phyloP scores from a whole-genome alignment of 2,329 filamentous ascomycete species.

The Hymenoscyphus scutula region DNA sequence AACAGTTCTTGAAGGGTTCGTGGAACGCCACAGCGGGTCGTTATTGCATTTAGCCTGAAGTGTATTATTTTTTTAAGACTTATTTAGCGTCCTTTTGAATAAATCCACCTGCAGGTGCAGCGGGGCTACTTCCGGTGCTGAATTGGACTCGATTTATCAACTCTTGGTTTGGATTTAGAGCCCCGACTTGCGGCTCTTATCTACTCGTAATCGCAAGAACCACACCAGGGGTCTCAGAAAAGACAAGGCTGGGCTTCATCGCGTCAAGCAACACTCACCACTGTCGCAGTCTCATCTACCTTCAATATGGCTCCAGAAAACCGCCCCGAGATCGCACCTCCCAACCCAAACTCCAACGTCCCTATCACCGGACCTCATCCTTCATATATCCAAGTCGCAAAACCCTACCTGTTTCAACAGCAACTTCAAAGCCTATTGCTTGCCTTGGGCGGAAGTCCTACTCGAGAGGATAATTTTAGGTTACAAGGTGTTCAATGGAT shows the following conservation, averaged over 20 bases:
- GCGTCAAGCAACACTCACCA: not conserved
- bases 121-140: not conserved
- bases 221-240: not conserved
- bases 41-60: not conserved
- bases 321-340: constrained; percentile 6
- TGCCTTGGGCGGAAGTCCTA: constrained; percentile 67
- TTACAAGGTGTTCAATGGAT: constrained; percentile 88
- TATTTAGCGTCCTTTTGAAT: not conserved
- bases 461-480: constrained; percentile 76
- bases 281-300: not conserved
- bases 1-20: not conserved
- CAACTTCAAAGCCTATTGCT: constrained; percentile 71
- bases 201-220: not conserved
- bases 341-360: constrained; percentile 6
- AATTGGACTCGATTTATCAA: not conserved
- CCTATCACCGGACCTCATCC: constrained; percentile 31
- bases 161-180: not conserved
- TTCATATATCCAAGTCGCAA: constrained; percentile 40
- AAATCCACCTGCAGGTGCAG: not conserved
- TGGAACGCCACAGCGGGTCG: not conserved
- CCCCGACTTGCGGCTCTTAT: not conserved
- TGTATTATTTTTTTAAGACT: not conserved
- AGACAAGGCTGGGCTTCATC: not conserved
- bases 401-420: constrained; percentile 80
- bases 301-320: constrained; percentile 25